phyloP scores from a whole-genome alignment of 306 rosid genomes.

The Begonia peltatifolia region DNA sequence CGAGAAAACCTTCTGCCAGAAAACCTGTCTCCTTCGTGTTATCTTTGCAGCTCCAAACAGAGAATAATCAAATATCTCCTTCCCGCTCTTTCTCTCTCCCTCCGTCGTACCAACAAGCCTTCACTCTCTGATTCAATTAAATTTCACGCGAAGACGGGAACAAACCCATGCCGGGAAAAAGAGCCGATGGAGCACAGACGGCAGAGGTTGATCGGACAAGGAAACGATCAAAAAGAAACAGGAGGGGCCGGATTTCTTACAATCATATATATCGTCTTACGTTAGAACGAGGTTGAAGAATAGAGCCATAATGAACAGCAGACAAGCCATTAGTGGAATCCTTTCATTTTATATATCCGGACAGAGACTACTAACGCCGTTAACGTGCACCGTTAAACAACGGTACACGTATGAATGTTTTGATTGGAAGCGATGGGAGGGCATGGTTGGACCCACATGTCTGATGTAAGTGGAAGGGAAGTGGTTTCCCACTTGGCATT shows the following conservation, averaged over 20 bases:
- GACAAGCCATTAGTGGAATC: constrained; percentile 5
- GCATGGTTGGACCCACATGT: constrained; percentile 53
- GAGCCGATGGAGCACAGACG: no score
- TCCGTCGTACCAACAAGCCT: constrained; percentile 1
- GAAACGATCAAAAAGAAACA: no score
- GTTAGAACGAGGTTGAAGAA: constrained; percentile 2
- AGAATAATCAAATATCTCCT: neutral
- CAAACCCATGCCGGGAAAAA: no score
- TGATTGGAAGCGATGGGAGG: constrained; percentile 21
- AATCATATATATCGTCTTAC: neutral
- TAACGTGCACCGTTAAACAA: constrained; percentile 18
- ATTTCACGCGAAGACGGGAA: neutral
- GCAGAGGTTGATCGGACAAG: no score
- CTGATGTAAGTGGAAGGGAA: constrained; percentile 19
- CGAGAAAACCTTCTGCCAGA: neutral
- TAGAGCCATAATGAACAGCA: constrained; percentile 6
- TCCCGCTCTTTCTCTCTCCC: neutral
- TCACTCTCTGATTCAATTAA: neutral
- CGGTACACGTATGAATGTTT: constrained; percentile 22
- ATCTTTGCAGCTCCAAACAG: no score
- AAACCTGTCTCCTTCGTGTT: no score
- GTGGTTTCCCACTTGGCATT: constrained; percentile 15
- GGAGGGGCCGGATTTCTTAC: neutral
- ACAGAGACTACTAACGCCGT: constrained; percentile 26
- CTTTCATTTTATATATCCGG: constrained; percentile 39